Percentiles rank a stretch among this genome's conserved stretches.
phyloP scores from a whole-genome alignment of 371 early-diverging fungal species.

The Rhizopus sp. region DNA sequence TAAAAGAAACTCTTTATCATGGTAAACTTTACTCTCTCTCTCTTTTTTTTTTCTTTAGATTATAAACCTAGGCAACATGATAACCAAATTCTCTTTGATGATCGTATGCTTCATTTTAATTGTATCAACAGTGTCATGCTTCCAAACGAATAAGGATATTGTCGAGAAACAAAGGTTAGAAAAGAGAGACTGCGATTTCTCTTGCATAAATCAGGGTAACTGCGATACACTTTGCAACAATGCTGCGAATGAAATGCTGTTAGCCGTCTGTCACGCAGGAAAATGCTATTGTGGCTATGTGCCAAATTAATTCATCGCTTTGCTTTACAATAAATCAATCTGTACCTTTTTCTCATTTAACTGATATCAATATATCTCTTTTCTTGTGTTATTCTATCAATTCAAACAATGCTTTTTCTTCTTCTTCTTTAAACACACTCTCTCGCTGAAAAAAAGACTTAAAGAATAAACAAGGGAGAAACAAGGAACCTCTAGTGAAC shows the following conservation, averaged over 20 bases:
- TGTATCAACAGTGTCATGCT: neutral
- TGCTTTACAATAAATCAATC: neutral
- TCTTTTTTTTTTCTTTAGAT: too few species aligned
- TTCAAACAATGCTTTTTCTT: neutral
- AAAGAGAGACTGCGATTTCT: conserved; percentile 14
- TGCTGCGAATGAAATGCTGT: neutral
- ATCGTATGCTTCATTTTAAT: neutral
- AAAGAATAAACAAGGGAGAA: too few species aligned
- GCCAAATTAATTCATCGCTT: neutral
- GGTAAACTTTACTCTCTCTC: too few species aligned
- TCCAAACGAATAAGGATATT: conserved; percentile 2
- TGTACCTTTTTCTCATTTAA: neutral
- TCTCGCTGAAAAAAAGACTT: too few species aligned
- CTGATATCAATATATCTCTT: neutral
- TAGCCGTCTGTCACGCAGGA: conserved; percentile 9
- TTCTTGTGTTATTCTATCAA: neutral
- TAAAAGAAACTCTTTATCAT: too few species aligned
- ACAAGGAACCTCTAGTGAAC: too few species aligned
- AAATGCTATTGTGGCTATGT: conserved; percentile 17
- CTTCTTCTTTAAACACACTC: neutral
- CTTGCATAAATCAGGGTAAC: neutral
- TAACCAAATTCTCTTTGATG: too few species aligned
- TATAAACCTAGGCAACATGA: too few species aligned
- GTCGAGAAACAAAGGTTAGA: conserved; percentile 4
- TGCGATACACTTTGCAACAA: conserved; percentile 6